Percentiles rank a stretch among this genome's conserved stretches.
phyloP scores from a whole-genome alignment of 2,329 filamentous ascomycete species.

The Fusarium siculi region DNA sequence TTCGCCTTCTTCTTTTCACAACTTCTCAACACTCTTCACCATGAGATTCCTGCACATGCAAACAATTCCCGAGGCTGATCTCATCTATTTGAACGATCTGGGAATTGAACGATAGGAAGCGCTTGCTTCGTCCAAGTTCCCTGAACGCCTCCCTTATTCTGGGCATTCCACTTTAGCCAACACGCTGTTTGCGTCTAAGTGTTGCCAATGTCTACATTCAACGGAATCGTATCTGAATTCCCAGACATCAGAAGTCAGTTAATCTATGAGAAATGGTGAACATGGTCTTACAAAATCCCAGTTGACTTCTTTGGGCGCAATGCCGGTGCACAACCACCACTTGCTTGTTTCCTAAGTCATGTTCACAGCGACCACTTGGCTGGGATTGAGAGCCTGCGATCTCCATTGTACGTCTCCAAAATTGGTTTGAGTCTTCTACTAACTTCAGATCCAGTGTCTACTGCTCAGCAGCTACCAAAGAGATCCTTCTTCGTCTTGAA shows the following conservation, averaged over 20 bases:
- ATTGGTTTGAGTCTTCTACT: not conserved
- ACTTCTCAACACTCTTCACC: not conserved
- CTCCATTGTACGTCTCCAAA: conserved; percentile 70
- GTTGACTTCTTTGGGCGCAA: conserved; percentile 83
- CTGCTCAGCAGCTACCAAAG: conserved; percentile 84
- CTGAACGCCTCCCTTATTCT: not conserved
- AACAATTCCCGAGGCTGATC: conserved; percentile 29
- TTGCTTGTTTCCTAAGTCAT: conserved; percentile 92
- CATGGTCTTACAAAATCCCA: conserved; percentile 45
- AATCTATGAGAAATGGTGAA: not conserved
- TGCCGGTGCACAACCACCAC: conserved; percentile 65
- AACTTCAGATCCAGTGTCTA: conserved; percentile 68
- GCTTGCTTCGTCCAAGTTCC: not conserved
- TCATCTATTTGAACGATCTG: conserved; percentile 20
- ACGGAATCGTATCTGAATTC: conserved; percentile 79
- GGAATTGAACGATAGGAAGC: too few species aligned
- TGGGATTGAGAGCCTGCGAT: conserved; percentile 79
- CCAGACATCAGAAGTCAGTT: conserved; percentile 74
- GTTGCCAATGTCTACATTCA: conserved; percentile 77
- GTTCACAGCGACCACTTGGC: conserved; percentile 90
- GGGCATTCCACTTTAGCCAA: not conserved
- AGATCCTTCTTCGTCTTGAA: conserved; percentile 83
- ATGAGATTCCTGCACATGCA: not conserved
- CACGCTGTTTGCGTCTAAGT: not conserved
- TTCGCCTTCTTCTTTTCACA: not conserved